Base-by-base conservation (phyloP, 257 asterid genomes). In the Gynochthodes officinalis region DNA sequence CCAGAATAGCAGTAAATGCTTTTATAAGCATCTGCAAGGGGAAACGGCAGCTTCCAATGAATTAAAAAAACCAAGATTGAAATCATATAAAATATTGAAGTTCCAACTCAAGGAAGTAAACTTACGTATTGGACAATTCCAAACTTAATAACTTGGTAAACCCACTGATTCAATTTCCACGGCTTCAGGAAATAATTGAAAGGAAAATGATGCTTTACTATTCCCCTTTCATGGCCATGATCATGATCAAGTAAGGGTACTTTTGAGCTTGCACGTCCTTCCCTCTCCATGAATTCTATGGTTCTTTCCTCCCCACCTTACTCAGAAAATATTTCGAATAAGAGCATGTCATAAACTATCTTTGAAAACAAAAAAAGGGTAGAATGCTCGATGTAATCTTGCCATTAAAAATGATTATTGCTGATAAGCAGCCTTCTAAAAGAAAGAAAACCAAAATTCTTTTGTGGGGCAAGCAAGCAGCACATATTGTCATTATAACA, bases 51-150 rank as follows among this genome's bases (percentile, higher is more conserved):
- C 57, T 58, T 57, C 37, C 39, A 64, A 49, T 59, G 68, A 70
- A 70, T 16, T 46, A 79, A 37, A 30, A 33, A 54, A 68, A 53
- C 63, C 39, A 76, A 58, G 61, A 35, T 68, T 35, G 59, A 49
- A 53, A 37, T 69, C 60, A 80, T 27, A 19, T 11, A 58, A 43
- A 70, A 70, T 39, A 21, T 54, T 28, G 28, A 32, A 54, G 55
- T 54, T 67, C 42, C 53, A 53, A 54, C 28, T 62, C 58, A 35
- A 23, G 27, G 65, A 57, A 46, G 77, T 69, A 79, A 80, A 86
- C 99, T 89, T 86, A 94, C 99, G 80, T 95, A 95, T 73, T 95
- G 99, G 70, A 95, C 98, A 52, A 95, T 90, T 65, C 98, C 99
- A 79, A 95, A 88, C 85, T 95, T 95, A 83, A 95, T 85, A 81